phyloP scores from a whole-genome alignment of 1,284 basidiomycete genomes.

The Termitomyces sp. region DNA sequence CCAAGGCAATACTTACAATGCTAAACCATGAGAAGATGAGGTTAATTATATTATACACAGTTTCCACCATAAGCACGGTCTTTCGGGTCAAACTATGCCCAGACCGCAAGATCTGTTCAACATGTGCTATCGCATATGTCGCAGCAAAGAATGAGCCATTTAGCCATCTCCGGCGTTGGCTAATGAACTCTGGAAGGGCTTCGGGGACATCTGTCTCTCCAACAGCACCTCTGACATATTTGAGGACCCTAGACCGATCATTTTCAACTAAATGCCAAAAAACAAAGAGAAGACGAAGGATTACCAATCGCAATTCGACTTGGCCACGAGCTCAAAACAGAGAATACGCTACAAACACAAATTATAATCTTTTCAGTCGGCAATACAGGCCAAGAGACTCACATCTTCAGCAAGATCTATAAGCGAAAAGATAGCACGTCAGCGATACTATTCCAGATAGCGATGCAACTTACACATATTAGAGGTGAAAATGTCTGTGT shows the following conservation, averaged over 20 bases:
- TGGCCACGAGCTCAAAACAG: constrained; percentile 96
- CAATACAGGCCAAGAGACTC: constrained; percentile 18
- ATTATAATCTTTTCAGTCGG: constrained; percentile 12
- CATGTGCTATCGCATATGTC: constrained; percentile 78
- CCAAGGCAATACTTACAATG: constrained; percentile 49
- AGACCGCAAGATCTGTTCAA: constrained; percentile 78
- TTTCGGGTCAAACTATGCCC: constrained; percentile 84
- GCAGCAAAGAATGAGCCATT: constrained; percentile 97
- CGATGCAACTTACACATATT: constrained; percentile 69
- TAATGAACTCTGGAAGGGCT: constrained; percentile 90
- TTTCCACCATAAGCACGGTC: constrained; percentile 71
- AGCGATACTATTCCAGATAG: not conserved
- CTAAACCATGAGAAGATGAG: constrained; percentile 92
- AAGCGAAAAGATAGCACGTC: not conserved
- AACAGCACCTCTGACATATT: constrained; percentile 93
- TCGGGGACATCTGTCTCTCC: constrained; percentile 98
- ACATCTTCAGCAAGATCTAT: constrained; percentile 84
- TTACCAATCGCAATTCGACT: constrained; percentile 81
- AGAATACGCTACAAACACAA: constrained; percentile 71
- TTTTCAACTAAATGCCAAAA: not conserved
- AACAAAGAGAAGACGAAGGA: constrained; percentile 4
- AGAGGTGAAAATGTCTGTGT: constrained; percentile 94
- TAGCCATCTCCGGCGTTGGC: constrained; percentile 87
- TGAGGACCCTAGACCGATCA: constrained; percentile 65
- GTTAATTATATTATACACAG: constrained; percentile 85